These are phyloP conservation scores for Lachancea meyersii DNA, from an alignment of 805 yeast genomes.

Conservation along the genomic window DNA sequence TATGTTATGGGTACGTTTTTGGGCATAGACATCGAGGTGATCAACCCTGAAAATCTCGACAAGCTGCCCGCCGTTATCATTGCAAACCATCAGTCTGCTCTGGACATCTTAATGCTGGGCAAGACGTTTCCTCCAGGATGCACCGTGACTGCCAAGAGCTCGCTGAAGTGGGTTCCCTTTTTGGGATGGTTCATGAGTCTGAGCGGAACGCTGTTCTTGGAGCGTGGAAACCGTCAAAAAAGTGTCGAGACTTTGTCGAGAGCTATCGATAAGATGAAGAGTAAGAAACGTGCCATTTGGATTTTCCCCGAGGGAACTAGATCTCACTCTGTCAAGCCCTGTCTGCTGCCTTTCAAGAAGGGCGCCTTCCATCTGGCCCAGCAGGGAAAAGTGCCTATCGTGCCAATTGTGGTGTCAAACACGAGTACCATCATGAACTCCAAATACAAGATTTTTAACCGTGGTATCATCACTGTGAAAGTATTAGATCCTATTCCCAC, in stretches of 20 bases:
- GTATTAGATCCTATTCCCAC: constrained; percentile 81
- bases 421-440: constrained; percentile 67
- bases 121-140: constrained; percentile 80
- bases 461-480: constrained; percentile 70
- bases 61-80: constrained; percentile 70
- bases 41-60: constrained; percentile 55
- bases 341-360: constrained; percentile 82
- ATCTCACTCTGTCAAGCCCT: constrained; percentile 63
- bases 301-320: constrained; percentile 98
- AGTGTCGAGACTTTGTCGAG: constrained; percentile 68
- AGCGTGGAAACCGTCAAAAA: constrained; percentile 68
- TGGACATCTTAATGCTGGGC: constrained; percentile 80
- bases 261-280: constrained; percentile 59
- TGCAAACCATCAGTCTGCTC: constrained; percentile 85
- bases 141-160: constrained; percentile 87
- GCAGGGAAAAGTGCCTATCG: constrained; percentile 81
- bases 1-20: constrained; percentile 50
- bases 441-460: constrained; percentile 55
- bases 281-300: constrained; percentile 66
- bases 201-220: constrained; percentile 86
- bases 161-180: constrained; percentile 77
- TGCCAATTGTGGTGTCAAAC: constrained; percentile 85
- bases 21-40: constrained; percentile 65
- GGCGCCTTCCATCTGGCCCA: constrained; percentile 98
- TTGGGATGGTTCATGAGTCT: constrained; percentile 96